Evolutionary conservation across 2,329 filamentous ascomycete species (phyloP), one percentile per base, ranked within the genome.

Genomic region (Cytospora paraplurivora): DNA sequence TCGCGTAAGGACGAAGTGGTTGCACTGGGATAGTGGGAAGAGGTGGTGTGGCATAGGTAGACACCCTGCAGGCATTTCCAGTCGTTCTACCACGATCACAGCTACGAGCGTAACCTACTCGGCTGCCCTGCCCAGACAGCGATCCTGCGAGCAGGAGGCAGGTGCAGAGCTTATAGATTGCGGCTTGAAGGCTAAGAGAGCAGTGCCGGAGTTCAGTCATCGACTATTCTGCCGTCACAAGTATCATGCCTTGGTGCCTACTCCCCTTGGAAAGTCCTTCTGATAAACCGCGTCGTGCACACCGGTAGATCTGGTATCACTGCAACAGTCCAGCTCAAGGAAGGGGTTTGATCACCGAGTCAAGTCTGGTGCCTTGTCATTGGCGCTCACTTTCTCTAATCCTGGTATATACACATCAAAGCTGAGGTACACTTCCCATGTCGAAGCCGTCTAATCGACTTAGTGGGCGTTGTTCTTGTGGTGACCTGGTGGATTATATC

Each of bases 381-480:
- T 62, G 44, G 21, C 11, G 50, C 59, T 59, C 58, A 62, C 54
- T 61, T 57, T 54, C 17, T 65, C 65, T 65, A 65, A 38, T 56
- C 44, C 54, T 54, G 57, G 47, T 59, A 64, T 66, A 57, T 66
- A 66, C 64, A 64, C 37, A 38, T 57, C 56, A 58, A 41, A 51
- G 49, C 32, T 38, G 50, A 35, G 37, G 53, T 38, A 37, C 17
- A 47, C 54, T 49, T 64, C 66, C 67, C 61, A 60, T 53, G 47
- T 59, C 61, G 51, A 62, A 50, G 41, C 50, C 41, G 38, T 32
- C 19, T 35, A 27, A 33, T 50, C 67, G 65, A 66, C 76, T 83
- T 96, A 99, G 85, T 99, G 95, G 73, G 92, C 91, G 81, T 99
- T 96, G 90, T 99, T 98, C 91, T 99, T 99, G 91, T 98, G 94